Evolutionary conservation across 306 rosid genomes (phyloP).

Genomic region (Acacia acuminata): DNA sequence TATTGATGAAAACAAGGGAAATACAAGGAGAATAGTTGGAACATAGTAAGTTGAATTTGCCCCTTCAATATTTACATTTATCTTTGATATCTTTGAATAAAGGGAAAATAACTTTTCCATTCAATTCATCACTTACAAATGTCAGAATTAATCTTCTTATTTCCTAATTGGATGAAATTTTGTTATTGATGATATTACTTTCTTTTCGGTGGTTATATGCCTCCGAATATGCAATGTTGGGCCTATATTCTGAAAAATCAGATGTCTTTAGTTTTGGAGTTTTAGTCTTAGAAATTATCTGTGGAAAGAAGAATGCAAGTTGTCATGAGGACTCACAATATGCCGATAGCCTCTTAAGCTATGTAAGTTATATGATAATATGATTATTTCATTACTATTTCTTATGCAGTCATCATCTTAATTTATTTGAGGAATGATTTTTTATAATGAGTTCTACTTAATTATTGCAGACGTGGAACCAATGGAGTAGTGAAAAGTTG

Average conservation of each 20-base stretch:
- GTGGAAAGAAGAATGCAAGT: constrained; percentile 25
- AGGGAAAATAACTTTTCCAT: neutral
- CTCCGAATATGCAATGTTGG: constrained; percentile 35
- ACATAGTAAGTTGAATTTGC: constrained; percentile 28
- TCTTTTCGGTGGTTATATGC: constrained; percentile 32
- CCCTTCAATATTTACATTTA: neutral
- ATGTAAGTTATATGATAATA: constrained; percentile 2
- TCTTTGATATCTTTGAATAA: too few relatives aligned
- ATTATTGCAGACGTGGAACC: constrained; percentile 43
- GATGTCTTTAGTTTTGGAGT: constrained; percentile 39
- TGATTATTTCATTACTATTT: neutral
- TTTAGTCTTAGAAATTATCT: constrained; percentile 29
- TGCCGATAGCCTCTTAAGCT: constrained; percentile 17
- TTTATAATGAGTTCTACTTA: neutral
- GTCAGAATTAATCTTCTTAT: neutral
- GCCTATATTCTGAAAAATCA: constrained; percentile 17
- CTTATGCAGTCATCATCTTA: too few relatives aligned
- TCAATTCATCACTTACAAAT: neutral
- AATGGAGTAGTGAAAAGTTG: constrained; percentile 26
- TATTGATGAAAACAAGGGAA: neutral
- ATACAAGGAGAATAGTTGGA: constrained; percentile 19
- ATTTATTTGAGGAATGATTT: neutral
- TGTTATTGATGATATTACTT: neutral
- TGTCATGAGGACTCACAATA: constrained; percentile 7
- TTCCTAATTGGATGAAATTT: neutral